A percentile compares a stretch with the other conserved stretches of the same genome.
Evolutionary conservation across 192 early-diverging fungal species (phyloP).

Genomic region (Backusella circina): DNA sequence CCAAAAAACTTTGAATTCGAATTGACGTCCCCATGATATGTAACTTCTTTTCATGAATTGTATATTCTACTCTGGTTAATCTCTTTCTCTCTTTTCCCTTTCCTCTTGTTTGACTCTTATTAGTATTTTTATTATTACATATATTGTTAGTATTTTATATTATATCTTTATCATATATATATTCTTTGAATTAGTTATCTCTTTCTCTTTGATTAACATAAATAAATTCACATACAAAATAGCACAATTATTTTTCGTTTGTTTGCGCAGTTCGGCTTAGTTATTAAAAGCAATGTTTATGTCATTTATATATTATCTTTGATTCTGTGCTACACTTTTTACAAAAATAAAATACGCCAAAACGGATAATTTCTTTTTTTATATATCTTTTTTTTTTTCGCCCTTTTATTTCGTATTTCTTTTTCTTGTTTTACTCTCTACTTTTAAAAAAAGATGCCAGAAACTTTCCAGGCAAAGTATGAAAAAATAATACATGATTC

Average conservation of each 20-base stretch:
- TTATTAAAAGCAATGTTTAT: not conserved
- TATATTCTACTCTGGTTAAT: not conserved
- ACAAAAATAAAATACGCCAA: not conserved
- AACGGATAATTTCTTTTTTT: not conserved
- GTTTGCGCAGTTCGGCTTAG: not conserved
- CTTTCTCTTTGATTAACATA: not conserved
- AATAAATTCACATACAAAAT: not conserved
- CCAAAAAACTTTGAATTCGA: not conserved
- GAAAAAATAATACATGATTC: slow-evolving; percentile 5
- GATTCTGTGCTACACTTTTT: not conserved
- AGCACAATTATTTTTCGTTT: not conserved
- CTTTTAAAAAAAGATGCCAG: not conserved
- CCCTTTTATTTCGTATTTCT: not conserved
- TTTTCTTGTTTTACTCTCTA: not conserved
- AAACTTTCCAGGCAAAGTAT: not conserved
- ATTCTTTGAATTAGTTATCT: not conserved
- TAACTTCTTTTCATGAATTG: not conserved
- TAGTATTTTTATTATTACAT: not conserved
- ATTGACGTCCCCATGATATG: not conserved
- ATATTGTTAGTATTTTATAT: not conserved
- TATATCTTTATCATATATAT: too few relatives aligned
- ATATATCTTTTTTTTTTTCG: not conserved
- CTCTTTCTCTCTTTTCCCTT: not conserved
- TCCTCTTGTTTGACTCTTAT: not conserved
- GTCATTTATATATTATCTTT: not conserved